A percentile compares a stretch with the other conserved stretches of the same genome.
Evolutionary conservation across 345 rosid genomes (phyloP).

Genomic region (Anastatica hierochuntica): DNA sequence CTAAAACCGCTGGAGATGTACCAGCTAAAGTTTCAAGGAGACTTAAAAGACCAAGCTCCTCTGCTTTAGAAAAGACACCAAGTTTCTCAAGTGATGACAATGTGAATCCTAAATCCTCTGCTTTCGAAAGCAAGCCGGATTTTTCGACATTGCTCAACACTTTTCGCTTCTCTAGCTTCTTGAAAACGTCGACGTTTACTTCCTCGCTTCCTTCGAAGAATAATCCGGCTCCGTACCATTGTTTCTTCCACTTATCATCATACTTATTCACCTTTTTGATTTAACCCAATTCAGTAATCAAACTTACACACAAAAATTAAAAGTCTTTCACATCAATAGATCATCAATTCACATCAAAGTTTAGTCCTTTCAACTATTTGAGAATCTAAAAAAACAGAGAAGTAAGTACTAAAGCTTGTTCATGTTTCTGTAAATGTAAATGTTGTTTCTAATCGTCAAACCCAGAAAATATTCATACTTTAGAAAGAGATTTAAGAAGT

Average conservation of each 20-base stretch:
- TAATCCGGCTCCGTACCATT: conserved; percentile 88
- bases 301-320: background rate
- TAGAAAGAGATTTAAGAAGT: background rate
- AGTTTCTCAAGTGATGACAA: conserved; percentile 84
- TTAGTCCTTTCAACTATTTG: background rate
- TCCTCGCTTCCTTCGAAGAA: conserved; percentile 85
- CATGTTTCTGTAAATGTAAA: background rate
- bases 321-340: too few species aligned
- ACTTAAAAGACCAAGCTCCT: conserved; percentile 79
- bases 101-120: conserved; percentile 65
- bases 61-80: conserved; percentile 78
- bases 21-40: conserved; percentile 55
- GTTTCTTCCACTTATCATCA: conserved; percentile 62
- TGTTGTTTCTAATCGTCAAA: background rate
- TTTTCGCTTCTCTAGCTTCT: conserved; percentile 76
- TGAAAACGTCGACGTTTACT: conserved; percentile 78
- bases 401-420: background rate
- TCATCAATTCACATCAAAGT: background rate
- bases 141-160: conserved; percentile 84
- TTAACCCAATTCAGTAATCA: background rate
- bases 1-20: conserved; percentile 55
- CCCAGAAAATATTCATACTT: background rate
- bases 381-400: background rate
- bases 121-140: conserved; percentile 74
- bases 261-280: conserved; percentile 56